Evolutionary conservation across 441 rosid species (phyloP), one percentile per base, ranked within the genome.

Genomic region (Croton setiger): DNA sequence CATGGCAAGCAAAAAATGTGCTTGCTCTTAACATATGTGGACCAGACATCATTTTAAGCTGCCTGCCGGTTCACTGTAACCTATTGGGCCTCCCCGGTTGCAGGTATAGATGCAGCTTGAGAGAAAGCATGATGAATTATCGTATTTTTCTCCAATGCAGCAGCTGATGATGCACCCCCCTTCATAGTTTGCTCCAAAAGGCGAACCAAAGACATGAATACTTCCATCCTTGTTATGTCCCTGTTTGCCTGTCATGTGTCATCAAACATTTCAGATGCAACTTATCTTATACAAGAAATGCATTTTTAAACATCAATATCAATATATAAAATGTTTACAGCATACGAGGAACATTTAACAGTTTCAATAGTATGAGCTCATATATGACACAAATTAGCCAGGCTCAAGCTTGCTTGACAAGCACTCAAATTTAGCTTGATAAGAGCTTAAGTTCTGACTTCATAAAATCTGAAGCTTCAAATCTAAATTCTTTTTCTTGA

Each of bases 221-320:
- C 86, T 64, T 95, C 97, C 89, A 90, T 88, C 82, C 99, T 86
- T 23, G 97, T 86, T 23, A 92, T 84, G 37, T 95, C 99, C 77
- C 87, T 77, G 79, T 83, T 88, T 47, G 99, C 98, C 99, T 95
- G 85, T 33, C 18, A 39, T 27, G 31, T 27, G 31, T 37, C 5
- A 68, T 31, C 31, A 27, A 27, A 0, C 31, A 56, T 31, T 68
- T 36, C 45, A 74, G 57, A 48, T 14, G 31, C 12, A 75, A 72
- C 20, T 72, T 52, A 0, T 15, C 51, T n/a, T 18, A 59, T 45
- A 69, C 44, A 20, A 52, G 12, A 33, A 27, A 0, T 20, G 31
- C 52, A 57, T 11, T 20, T 61, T 44, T 61, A 55, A n/a, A 55
- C 65, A 33, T n/a, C 23, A 49, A 1, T 18, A 33, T n/a, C 23